Percentiles rank a stretch among this genome's conserved stretches.
These are phyloP conservation scores for Colletotrichum plurivorum DNA, from an alignment of 2,329 filamentous ascomycete genomes.

Conservation along the genomic window DNA sequence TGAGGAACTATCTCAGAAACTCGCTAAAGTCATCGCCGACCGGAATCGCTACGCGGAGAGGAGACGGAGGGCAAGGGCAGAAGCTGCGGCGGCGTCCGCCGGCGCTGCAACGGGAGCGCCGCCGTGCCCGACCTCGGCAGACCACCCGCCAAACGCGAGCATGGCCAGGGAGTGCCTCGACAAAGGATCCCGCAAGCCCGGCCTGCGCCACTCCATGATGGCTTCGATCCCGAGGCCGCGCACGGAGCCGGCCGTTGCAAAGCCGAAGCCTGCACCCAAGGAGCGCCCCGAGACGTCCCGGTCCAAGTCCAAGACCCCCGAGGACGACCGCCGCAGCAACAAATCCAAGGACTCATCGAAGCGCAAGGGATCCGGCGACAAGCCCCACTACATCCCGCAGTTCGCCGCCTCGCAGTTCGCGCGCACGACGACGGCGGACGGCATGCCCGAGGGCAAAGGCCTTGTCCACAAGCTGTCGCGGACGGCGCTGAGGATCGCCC, in stretches of 20 bases:
- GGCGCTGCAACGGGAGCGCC: neutral
- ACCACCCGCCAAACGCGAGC: slow-evolving; percentile 14
- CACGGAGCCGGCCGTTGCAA: neutral
- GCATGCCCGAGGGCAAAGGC: slow-evolving; percentile 51
- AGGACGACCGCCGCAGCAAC: slow-evolving; percentile 34
- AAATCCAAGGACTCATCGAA: slow-evolving; percentile 25
- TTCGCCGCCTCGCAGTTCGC: slow-evolving; percentile 70
- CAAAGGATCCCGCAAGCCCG: slow-evolving; percentile 26
- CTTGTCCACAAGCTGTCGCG: slow-evolving; percentile 60
- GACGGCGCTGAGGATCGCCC: slow-evolving; percentile 57
- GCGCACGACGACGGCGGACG: slow-evolving; percentile 64
- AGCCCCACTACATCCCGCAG: slow-evolving; percentile 66
- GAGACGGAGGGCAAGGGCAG: slow-evolving; percentile 48
- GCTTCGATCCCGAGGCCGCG: neutral
- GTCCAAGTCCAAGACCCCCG: slow-evolving; percentile 39
- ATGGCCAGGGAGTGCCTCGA: slow-evolving; percentile 29
- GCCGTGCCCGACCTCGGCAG: slow-evolving; percentile 9
- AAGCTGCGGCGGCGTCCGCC: slow-evolving; percentile 40
- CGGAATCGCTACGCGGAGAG: slow-evolving; percentile 59
- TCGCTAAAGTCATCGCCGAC: slow-evolving; percentile 65
- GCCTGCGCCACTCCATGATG: slow-evolving; percentile 7
- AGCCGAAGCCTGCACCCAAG: neutral
- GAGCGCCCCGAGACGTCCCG: slow-evolving; percentile 9
- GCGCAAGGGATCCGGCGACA: slow-evolving; percentile 33
- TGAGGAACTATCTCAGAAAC: slow-evolving; percentile 67